Evolutionary conservation across 2,329 filamentous ascomycete genomes (phyloP).

Genomic region (Pseudocercospora fuligena): DNA sequence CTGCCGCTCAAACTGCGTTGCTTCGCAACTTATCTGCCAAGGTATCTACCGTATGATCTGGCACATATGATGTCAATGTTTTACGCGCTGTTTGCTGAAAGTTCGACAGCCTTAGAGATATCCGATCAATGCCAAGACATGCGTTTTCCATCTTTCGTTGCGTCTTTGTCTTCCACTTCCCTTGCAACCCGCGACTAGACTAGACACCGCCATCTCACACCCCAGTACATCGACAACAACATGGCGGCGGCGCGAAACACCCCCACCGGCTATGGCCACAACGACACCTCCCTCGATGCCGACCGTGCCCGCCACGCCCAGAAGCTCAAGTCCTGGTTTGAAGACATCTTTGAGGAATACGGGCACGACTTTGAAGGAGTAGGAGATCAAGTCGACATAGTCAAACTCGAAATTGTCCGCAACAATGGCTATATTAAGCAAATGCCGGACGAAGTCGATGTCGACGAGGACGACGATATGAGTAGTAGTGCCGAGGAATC

Average conservation of each 20-base stretch:
- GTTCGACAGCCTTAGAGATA: no score
- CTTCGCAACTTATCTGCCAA: no score
- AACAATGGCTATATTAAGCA: slow-evolving; percentile 82
- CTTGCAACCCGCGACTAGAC: no score
- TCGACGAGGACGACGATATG: slow-evolving; percentile 14
- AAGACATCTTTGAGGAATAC: slow-evolving; percentile 81
- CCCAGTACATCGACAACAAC: neutral
- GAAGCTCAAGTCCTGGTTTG: slow-evolving; percentile 79
- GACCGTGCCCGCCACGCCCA: slow-evolving; percentile 60
- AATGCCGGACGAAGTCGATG: slow-evolving; percentile 63
- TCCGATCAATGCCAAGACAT: no score
- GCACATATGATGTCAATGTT: no score
- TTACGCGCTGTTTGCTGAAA: no score
- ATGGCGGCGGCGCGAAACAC: neutral
- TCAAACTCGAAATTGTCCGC: slow-evolving; percentile 78
- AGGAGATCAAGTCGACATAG: slow-evolving; percentile 87
- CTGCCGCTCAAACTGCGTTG: no score
- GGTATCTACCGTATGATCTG: no score
- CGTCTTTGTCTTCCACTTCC: no score
- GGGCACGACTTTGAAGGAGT: slow-evolving; percentile 76
- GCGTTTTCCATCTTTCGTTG: no score
- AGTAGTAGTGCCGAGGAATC: neutral
- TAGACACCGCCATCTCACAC: neutral
- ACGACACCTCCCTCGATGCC: slow-evolving; percentile 14
- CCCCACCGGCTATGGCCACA: neutral